Evolutionary conservation across 2,329 filamentous ascomycete species (phyloP).

Genomic region (Fusarium pseudocircinatum): DNA sequence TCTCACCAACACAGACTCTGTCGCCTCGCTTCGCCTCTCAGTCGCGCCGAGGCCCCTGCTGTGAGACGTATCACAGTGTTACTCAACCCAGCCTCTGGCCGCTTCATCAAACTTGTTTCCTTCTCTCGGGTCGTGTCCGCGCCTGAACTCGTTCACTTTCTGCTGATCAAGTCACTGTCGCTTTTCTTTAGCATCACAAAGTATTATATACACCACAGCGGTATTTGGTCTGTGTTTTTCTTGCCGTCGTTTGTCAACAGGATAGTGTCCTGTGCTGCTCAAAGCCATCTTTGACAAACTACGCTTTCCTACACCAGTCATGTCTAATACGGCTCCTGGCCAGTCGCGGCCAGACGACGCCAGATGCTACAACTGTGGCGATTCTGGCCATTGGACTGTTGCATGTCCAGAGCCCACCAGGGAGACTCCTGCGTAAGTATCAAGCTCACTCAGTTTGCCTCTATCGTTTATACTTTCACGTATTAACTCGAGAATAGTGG

Average conservation of each 20-base stretch:
- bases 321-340: conserved; percentile 45
- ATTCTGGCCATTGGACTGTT: conserved; percentile 61
- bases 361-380: conserved; percentile 65
- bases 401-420: conserved; percentile 63
- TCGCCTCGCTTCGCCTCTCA: conserved; percentile 11
- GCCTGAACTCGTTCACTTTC: conserved; percentile 18
- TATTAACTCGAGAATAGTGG: conserved; percentile 42
- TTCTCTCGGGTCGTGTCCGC: not conserved
- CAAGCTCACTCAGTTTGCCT: not conserved
- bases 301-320: conserved; percentile 18
- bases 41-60: conserved; percentile 6
- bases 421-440: conserved; percentile 60
- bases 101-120: conserved; percentile 19
- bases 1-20: not conserved
- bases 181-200: conserved; percentile 9
- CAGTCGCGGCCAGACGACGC: conserved; percentile 49
- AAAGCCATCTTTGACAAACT: not conserved
- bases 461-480: not conserved
- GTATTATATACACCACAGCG: conserved; percentile 3
- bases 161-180: conserved; percentile 10
- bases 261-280: conserved; percentile 8
- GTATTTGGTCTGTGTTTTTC: not conserved
- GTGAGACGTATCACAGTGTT: conserved; percentile 33
- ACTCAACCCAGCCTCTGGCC: conserved; percentile 29
- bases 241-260: not conserved